phyloP scores from a whole-genome alignment of 139 green algal species.

The Chlamydomonas sp. region DNA sequence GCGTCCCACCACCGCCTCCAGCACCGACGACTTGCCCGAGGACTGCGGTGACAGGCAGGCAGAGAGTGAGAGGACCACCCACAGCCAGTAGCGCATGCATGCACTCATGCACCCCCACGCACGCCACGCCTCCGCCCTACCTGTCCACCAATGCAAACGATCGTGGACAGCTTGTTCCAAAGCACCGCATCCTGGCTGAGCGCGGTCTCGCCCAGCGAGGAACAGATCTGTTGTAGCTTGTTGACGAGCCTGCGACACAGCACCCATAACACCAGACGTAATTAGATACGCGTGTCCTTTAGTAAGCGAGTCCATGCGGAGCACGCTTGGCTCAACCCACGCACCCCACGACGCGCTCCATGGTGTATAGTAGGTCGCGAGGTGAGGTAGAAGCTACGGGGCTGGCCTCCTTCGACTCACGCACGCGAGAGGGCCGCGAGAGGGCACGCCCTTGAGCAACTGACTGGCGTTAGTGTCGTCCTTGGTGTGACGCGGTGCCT shows the following conservation, averaged over 20 bases:
- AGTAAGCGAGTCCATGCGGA: neutral
- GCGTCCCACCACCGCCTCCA: conserved; percentile 89
- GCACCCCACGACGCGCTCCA: neutral
- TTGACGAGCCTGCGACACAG: conserved; percentile 33
- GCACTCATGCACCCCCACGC: too few species aligned
- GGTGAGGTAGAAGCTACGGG: too few species aligned
- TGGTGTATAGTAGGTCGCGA: too few species aligned
- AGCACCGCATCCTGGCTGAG: conserved; percentile 47
- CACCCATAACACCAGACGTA: too few species aligned
- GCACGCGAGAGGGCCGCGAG: too few species aligned
- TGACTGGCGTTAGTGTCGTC: too few species aligned
- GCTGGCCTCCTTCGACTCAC: too few species aligned
- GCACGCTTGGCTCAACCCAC: neutral
- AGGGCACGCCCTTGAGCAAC: too few species aligned
- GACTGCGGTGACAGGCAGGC: too few species aligned
- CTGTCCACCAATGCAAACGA: conserved; percentile 88
- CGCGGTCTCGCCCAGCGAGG: conserved; percentile 46
- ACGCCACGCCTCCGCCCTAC: conserved; percentile 24
- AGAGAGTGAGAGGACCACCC: neutral
- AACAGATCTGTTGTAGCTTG: conserved; percentile 59
- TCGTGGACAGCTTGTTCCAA: conserved; percentile 77
- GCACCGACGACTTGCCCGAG: conserved; percentile 87
- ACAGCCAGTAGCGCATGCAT: neutral
- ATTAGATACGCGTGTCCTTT: neutral
- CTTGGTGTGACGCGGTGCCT: too few species aligned